phyloP scores from a whole-genome alignment of 257 asterid genomes.

The Solanum rostratum region DNA sequence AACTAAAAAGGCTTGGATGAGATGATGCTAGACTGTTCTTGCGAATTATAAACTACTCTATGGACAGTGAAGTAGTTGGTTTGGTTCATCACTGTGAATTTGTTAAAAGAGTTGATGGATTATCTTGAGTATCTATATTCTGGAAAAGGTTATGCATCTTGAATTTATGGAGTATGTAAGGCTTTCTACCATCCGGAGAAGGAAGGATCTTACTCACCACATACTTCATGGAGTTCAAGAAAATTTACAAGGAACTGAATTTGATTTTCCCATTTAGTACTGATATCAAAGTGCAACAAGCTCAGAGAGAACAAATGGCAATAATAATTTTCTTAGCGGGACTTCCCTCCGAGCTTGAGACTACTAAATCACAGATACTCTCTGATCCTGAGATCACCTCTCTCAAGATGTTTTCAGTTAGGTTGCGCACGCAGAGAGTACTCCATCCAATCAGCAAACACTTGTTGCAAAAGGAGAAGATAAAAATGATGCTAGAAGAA shows the following conservation, averaged over 20 bases:
- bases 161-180: slow-evolving; percentile 2
- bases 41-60: neutral
- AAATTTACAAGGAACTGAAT: neutral
- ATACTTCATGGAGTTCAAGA: neutral
- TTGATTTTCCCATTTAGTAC: neutral
- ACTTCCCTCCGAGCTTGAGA: neutral
- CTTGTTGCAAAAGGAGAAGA: neutral
- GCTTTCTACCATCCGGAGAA: neutral
- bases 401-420: neutral
- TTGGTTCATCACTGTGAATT: neutral
- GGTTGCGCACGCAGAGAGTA: neutral
- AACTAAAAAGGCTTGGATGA: neutral
- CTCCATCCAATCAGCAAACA: neutral
- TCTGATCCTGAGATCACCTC: neutral
- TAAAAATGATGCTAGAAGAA: neutral
- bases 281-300: neutral
- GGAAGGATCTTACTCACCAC: neutral
- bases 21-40: neutral
- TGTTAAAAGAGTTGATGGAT: slow-evolving; percentile 1
- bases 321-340: slow-evolving; percentile 5
- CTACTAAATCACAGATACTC: neutral
- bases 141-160: neutral
- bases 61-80: neutral
- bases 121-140: neutral
- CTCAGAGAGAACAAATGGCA: neutral